Percentiles rank a stretch among this genome's conserved stretches.
These are phyloP conservation scores for Handroanthus guayacan DNA, from an alignment of 257 asterid genomes.

Conservation along the genomic window DNA sequence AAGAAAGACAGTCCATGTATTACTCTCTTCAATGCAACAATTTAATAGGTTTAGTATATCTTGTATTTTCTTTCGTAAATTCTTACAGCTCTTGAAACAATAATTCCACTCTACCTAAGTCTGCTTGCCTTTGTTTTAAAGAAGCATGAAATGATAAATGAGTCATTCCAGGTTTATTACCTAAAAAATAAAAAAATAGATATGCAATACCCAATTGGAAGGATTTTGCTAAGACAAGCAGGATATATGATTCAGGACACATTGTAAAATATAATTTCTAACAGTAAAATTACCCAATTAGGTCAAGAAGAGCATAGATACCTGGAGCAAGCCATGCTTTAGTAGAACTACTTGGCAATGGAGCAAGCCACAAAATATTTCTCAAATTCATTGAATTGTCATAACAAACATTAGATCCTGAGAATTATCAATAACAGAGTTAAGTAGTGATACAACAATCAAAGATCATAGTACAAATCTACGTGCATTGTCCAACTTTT, in stretches of 20 bases:
- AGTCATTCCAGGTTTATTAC: conserved; percentile 2
- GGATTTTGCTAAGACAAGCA: conserved; percentile 13
- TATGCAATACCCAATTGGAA: background rate
- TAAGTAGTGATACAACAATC: conserved; percentile 23
- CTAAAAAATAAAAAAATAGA: background rate
- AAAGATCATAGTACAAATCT: conserved; percentile 16
- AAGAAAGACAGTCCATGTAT: background rate
- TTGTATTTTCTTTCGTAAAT: background rate
- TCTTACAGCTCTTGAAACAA: conserved; percentile 4
- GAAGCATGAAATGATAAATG: conserved; percentile 3
- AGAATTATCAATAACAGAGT: conserved; percentile 33
- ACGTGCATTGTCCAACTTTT: background rate
- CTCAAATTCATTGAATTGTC: conserved; percentile 89
- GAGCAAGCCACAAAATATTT: conserved; percentile 96
- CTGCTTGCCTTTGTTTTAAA: conserved; percentile 5
- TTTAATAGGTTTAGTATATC: conserved; percentile 10
- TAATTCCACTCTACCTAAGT: conserved; percentile 23
- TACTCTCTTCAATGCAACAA: background rate
- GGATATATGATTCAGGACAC: background rate
- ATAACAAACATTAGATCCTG: conserved; percentile 81
- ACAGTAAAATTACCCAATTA: background rate
- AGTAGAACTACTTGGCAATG: conserved; percentile 70
- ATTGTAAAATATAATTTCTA: background rate
- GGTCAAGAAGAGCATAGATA: conserved; percentile 40
- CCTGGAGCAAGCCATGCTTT: conserved; percentile 86